Evolutionary conservation across 441 rosid genomes (phyloP), one percentile per base, ranked within the genome.

Genomic region (Eugenia klotzschiana): DNA sequence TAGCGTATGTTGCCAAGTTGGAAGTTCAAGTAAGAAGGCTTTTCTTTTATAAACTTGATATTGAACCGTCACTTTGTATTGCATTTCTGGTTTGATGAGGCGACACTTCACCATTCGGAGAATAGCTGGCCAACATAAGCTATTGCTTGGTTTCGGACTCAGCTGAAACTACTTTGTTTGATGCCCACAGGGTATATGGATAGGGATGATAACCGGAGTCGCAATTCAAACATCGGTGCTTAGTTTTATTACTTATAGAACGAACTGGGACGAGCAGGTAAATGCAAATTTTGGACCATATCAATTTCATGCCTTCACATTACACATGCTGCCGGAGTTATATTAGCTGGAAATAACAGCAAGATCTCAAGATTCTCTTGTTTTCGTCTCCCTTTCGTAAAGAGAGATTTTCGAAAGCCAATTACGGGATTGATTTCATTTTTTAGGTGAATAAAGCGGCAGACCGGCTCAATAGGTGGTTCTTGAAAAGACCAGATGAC

Each of bases 401-500:
- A 4, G 18, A 79, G 22, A 13, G 4, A 51, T 7, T 18, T 55
- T 2, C 79, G 43, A 77, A 54, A 12, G 74, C 26, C 23, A 79
- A 26, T 46, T 54, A 83, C 51, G 72, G 50, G 16, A 50, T 23
- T 23, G 14, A 18, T 3, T 15, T 40, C 22, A 2, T 55, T 64
- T 57, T 81, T 4, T 13, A 90, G 94, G 91, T 90, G 49, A 86
- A 52, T n/a, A 86, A 83, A 56, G 93, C 92, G 14, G 85, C 91
- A 0, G 89, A 86, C 43, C 81, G 89, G 25, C 80, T 92, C 2
- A 74, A 87, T 52, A 86, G 79, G 40, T 89, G 87, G 89, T 57
- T 81, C 43, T 27, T 83, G 55, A 83, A 13, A 40, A 57, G 89
- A n/a, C 52, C 86, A 11, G 80, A 86, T 10, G 88, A 86, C 72